Base-by-base conservation (phyloP, 2,329 filamentous ascomycete genomes). In the Exophiala oligosperma region DNA sequence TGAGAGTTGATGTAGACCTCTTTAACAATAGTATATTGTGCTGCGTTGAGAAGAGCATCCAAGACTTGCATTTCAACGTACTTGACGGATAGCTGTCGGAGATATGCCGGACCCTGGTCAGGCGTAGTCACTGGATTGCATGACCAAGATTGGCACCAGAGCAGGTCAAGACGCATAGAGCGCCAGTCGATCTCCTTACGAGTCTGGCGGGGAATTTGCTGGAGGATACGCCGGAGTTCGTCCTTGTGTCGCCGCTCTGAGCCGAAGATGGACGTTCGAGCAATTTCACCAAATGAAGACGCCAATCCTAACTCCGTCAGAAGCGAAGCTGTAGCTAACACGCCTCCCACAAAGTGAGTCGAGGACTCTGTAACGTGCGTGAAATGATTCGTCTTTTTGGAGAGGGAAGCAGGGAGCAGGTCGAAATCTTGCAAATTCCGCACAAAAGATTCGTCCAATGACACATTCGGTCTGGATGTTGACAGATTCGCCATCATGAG, bases 71-170 rank as follows among this genome's bases (percentile, higher is more conserved):
- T 77, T 64, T 87, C 84, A 46, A 66, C 35, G 17, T 59, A 53
- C n/a, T 63, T 64, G 4, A 68, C 64, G 11, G 75, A 71, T 8
- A 74, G 17, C 26, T 54, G 53, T 11, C 56, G 52, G 4, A 64
- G 38, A 41, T 57, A 54, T 32, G 50, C 54, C 14, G 35, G 60
- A 49, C 62, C 59, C 17, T 51, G 69, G 4, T 63, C 53, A 17
- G 59, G 56, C 14, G 54, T 46, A 23, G 66, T 62, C 47, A 74
- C 69, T 23, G 29, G 41, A 5, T 14, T 21, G 32, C 74, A 73
- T 24, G 78, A 79, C 85, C 85, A 87, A 62, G 80, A 77, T 73
- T 81, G 83, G 5, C 87, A 75, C 84, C 84, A 87, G 6, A 85
- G 71, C 11, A 88, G 64, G 62, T 80, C 79, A 6, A 73, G 69